Percentiles rank a stretch among this genome's conserved stretches.
phyloP scores from a whole-genome alignment of 768 basidiomycete genomes.

The Boletus rubescentipes region DNA sequence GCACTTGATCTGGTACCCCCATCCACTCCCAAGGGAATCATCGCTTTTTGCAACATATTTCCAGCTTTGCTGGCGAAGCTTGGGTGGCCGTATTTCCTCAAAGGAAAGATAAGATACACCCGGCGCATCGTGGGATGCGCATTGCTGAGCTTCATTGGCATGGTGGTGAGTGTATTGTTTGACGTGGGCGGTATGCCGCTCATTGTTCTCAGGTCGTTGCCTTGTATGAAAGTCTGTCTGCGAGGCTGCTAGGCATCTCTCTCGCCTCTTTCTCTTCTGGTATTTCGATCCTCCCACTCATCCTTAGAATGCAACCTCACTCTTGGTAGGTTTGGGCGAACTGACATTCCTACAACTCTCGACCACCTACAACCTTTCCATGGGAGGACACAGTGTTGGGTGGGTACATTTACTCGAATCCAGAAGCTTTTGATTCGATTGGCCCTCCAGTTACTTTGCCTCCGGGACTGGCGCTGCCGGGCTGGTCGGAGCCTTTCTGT shows the following conservation, averaged over 20 bases:
- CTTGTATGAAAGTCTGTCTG: slow-evolving; percentile 57
- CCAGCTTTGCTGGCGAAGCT: slow-evolving; percentile 86
- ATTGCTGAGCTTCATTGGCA: slow-evolving; percentile 72
- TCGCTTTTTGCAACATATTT: slow-evolving; percentile 93
- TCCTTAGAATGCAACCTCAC: slow-evolving; percentile 3
- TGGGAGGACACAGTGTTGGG: slow-evolving; percentile 82
- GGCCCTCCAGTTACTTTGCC: slow-evolving; percentile 73
- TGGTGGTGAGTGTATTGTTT: slow-evolving; percentile 62
- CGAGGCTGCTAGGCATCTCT: slow-evolving; percentile 77
- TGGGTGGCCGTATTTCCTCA: slow-evolving; percentile 89
- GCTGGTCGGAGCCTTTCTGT: slow-evolving; percentile 85
- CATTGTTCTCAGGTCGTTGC: slow-evolving; percentile 66
- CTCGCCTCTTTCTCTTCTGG: slow-evolving; percentile 88
- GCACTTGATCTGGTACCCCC: slow-evolving; percentile 93
- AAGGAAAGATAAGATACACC: slow-evolving; percentile 80
- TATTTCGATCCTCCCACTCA: slow-evolving; percentile 23
- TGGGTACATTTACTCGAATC: slow-evolving; percentile 29
- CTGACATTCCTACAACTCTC: slow-evolving; percentile 94
- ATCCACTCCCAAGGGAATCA: slow-evolving; percentile 90
- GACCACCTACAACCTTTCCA: slow-evolving; percentile 70
- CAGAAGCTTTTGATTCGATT: not conserved
- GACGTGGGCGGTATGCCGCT: not conserved
- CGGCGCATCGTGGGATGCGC: slow-evolving; percentile 76
- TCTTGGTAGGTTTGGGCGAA: slow-evolving; percentile 79
- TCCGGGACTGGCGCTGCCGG: slow-evolving; percentile 95